Evolutionary conservation across 768 basidiomycete genomes (phyloP).

Genomic region (Podaxis sp.): DNA sequence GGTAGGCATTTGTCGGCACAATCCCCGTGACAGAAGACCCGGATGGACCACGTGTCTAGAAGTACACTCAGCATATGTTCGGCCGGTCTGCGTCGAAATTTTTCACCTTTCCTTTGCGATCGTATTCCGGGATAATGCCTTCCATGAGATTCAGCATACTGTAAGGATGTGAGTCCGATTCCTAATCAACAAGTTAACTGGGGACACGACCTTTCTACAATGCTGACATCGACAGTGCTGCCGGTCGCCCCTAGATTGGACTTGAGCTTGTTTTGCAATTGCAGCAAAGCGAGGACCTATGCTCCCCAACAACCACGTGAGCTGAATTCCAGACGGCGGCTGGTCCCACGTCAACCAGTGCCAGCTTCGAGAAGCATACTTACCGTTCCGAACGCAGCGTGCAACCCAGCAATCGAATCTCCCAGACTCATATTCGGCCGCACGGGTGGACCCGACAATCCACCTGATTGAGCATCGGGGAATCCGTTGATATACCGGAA

Average conservation of each 20-base stretch:
- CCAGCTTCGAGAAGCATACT: slow-evolving; percentile 13
- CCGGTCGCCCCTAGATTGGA: slow-evolving; percentile 29
- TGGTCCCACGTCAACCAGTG: neutral
- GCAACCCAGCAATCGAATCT: slow-evolving; percentile 67
- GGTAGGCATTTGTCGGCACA: slow-evolving; percentile 72
- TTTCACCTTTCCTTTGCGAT: slow-evolving; percentile 60
- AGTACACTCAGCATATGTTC: neutral
- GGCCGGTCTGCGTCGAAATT: neutral
- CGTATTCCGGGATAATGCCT: slow-evolving; percentile 71
- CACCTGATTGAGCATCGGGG: slow-evolving; percentile 47
- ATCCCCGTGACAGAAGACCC: slow-evolving; percentile 74
- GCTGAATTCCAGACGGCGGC: neutral
- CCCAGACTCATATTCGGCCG: slow-evolving; percentile 71
- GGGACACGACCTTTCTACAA: slow-evolving; percentile 54
- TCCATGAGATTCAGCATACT: slow-evolving; percentile 80
- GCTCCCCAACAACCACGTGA: neutral
- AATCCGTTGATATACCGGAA: slow-evolving; percentile 72
- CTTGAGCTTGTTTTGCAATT: slow-evolving; percentile 29
- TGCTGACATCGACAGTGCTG: slow-evolving; percentile 70
- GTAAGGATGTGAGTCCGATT: neutral
- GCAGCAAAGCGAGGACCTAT: slow-evolving; percentile 58
- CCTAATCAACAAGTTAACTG: neutral
- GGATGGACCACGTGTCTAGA: slow-evolving; percentile 63
- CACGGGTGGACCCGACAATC: slow-evolving; percentile 57
- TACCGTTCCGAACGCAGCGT: slow-evolving; percentile 72